A percentile compares a stretch with the other conserved stretches of the same genome.
Evolutionary conservation across 306 rosid species (phyloP).

Genomic region (Medicago lupulina): DNA sequence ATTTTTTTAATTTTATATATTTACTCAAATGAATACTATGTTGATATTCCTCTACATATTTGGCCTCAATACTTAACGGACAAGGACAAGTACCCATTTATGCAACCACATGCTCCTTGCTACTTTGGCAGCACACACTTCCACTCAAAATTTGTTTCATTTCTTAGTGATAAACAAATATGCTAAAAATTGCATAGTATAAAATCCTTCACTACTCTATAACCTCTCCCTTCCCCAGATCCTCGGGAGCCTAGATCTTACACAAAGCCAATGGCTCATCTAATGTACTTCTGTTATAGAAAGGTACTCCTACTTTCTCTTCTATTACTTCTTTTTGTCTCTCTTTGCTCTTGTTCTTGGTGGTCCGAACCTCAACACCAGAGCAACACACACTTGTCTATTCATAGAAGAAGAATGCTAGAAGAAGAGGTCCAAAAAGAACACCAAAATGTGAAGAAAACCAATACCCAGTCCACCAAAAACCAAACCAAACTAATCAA

Average conservation of each 20-base stretch:
- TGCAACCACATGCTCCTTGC: slow-evolving; percentile 1
- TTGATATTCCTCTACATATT: neutral
- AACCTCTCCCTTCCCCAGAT: slow-evolving; percentile 18
- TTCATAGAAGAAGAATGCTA: slow-evolving; percentile 49
- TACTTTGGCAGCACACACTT: slow-evolving; percentile 51
- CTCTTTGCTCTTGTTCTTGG: slow-evolving; percentile 47
- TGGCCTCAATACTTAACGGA: neutral
- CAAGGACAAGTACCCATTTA: neutral
- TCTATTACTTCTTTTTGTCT: slow-evolving; percentile 40
- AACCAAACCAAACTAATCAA: slow-evolving; percentile 31
- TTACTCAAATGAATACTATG: too few relatives aligned
- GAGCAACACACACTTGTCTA: too few relatives aligned
- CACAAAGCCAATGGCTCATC: slow-evolving; percentile 63
- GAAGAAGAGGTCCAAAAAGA: slow-evolving; percentile 34
- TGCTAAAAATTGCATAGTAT: neutral
- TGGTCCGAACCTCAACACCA: slow-evolving; percentile 47
- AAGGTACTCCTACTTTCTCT: slow-evolving; percentile 59
- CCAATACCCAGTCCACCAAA: slow-evolving; percentile 35
- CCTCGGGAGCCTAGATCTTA: slow-evolving; percentile 38
- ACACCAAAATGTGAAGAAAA: slow-evolving; percentile 55
- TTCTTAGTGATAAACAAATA: neutral
- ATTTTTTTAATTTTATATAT: too few relatives aligned
- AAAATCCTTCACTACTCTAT: neutral
- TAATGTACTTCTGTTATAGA: slow-evolving; percentile 37
- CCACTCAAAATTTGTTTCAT: slow-evolving; percentile 20